A percentile compares a stretch with the other conserved stretches of the same genome.
Conservation (phyloP, 257 asterid genomes). For the Lycium ferocissimum region DNA sequence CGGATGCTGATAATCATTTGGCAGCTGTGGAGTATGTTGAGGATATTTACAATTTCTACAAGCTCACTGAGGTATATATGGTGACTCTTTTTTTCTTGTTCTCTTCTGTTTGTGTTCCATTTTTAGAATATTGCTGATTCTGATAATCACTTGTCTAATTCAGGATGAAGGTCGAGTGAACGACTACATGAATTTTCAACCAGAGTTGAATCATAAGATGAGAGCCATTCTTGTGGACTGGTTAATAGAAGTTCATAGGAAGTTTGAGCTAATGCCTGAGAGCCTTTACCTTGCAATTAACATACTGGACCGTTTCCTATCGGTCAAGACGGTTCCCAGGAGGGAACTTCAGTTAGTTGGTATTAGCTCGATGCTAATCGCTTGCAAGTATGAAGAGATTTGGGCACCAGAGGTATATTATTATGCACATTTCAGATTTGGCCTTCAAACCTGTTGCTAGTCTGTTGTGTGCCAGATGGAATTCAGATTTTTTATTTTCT, state of each 20-base stretch:
- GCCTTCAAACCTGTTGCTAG: not conserved
- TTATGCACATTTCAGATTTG: not conserved
- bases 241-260: slow-evolving; percentile 60
- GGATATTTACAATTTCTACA: slow-evolving; percentile 73
- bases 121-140: not conserved
- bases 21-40: slow-evolving; percentile 82
- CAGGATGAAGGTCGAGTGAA: slow-evolving; percentile 49
- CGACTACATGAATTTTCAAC: slow-evolving; percentile 56
- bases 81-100: not conserved
- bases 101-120: not conserved
- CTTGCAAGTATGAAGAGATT: slow-evolving; percentile 93
- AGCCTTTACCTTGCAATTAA: slow-evolving; percentile 55
- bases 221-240: slow-evolving; percentile 65
- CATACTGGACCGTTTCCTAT: slow-evolving; percentile 56
- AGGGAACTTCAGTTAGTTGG: slow-evolving; percentile 95
- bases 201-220: slow-evolving; percentile 59
- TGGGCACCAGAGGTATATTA: slow-evolving; percentile 88
- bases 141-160: not conserved
- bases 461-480: not conserved
- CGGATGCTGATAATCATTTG: slow-evolving; percentile 61
- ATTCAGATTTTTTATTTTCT: not conserved
- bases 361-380: slow-evolving; percentile 85
- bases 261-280: slow-evolving; percentile 59
- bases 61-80: slow-evolving; percentile 59
- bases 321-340: slow-evolving; percentile 60